Evolutionary conservation across 2,329 filamentous ascomycete species (phyloP).

Genomic region (Bipolaris sorokiniana): DNA sequence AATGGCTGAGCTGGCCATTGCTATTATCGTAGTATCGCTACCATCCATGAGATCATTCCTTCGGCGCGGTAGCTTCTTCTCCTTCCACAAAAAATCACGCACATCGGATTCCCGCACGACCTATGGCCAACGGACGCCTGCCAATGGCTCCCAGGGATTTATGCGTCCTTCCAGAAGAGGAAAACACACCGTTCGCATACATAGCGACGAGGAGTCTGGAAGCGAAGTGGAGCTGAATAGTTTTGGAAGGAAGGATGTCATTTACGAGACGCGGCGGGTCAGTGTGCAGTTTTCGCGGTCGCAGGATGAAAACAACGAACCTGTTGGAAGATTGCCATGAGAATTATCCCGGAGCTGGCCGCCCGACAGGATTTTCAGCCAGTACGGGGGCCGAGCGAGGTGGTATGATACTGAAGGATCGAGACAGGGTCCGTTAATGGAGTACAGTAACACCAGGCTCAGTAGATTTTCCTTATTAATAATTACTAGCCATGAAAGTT

Average conservation of each 20-base stretch:
- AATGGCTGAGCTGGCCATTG: slow-evolving; percentile 36
- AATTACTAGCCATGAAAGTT: background rate
- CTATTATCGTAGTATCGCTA: slow-evolving; percentile 35
- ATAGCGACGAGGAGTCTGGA: slow-evolving; percentile 26
- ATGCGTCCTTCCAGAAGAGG: slow-evolving; percentile 12
- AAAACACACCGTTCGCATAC: slow-evolving; percentile 14
- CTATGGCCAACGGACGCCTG: slow-evolving; percentile 17
- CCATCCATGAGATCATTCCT: slow-evolving; percentile 34
- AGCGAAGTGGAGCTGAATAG: slow-evolving; percentile 33
- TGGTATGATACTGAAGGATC: slow-evolving; percentile 2
- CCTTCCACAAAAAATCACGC: slow-evolving; percentile 24
- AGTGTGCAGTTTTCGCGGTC: slow-evolving; percentile 29
- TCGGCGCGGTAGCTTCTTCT: slow-evolving; percentile 27
- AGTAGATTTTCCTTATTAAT: slow-evolving; percentile 2
- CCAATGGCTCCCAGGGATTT: slow-evolving; percentile 14
- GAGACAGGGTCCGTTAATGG: background rate
- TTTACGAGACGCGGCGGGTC: slow-evolving; percentile 28
- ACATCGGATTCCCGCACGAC: slow-evolving; percentile 16
- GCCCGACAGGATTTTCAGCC: background rate
- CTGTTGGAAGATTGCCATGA: slow-evolving; percentile 8
- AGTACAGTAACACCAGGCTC: background rate
- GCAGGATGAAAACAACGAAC: slow-evolving; percentile 11
- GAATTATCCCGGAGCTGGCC: background rate
- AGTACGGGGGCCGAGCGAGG: background rate
- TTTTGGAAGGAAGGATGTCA: slow-evolving; percentile 27